Percentiles rank a stretch among this genome's conserved stretches.
These are phyloP conservation scores for Eimeria brunetti DNA, from an alignment of 169 alveolate species.

Conservation along the genomic window DNA sequence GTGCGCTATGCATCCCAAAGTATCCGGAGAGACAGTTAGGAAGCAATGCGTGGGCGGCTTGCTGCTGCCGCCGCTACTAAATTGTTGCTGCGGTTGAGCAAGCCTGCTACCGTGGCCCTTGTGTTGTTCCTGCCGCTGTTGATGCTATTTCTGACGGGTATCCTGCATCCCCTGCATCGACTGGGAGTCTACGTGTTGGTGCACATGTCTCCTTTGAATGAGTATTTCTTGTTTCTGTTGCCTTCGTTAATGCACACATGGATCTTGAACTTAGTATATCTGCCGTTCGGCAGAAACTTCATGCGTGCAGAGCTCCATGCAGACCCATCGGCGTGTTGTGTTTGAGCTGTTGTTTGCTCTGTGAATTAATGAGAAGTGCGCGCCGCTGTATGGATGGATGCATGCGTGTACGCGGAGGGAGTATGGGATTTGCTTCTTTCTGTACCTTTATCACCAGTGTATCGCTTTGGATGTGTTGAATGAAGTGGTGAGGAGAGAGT, in stretches of 20 bases:
- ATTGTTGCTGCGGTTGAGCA: not conserved
- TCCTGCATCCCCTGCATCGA: not conserved
- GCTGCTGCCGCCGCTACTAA: conserved; percentile 24
- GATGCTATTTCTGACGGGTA: not conserved
- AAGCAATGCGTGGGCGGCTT: not conserved
- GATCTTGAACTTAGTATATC: too few relatives aligned
- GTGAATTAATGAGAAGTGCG: too few relatives aligned
- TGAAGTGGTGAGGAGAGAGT: too few relatives aligned
- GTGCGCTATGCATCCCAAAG: not conserved
- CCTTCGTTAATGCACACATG: too few relatives aligned
- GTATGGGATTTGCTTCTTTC: not conserved
- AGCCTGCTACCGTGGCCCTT: not conserved
- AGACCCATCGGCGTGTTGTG: too few relatives aligned
- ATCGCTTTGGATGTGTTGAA: not conserved
- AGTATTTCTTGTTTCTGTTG: not conserved
- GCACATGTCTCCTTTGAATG: not conserved
- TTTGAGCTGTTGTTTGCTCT: too few relatives aligned
- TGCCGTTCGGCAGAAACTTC: too few relatives aligned
- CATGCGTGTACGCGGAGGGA: not conserved
- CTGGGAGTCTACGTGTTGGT: not conserved
- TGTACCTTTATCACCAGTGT: not conserved
- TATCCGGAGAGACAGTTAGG: not conserved
- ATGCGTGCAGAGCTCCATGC: too few relatives aligned
- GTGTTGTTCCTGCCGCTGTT: conserved; percentile 7
- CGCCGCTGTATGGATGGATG: not conserved